A percentile compares a stretch with the other conserved stretches of the same genome.
Evolutionary conservation across 2,329 filamentous ascomycete genomes (phyloP).

Genomic region (Colletotrichum gloeosporioides): DNA sequence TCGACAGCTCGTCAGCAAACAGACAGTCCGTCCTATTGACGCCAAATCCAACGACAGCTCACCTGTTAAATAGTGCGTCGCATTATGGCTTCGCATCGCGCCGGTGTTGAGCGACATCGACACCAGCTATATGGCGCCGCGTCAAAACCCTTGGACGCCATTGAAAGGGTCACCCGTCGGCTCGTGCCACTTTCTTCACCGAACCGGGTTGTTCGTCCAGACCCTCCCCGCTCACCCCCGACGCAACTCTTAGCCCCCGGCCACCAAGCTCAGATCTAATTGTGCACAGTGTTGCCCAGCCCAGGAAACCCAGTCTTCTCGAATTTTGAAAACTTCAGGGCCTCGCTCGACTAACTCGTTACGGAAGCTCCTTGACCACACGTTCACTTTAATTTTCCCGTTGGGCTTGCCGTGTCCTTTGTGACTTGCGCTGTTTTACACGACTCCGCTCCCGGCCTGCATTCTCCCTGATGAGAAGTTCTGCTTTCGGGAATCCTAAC

Average conservation of each 20-base stretch:
- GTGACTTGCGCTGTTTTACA: neutral
- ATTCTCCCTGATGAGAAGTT: neutral
- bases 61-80: neutral
- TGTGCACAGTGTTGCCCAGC: neutral
- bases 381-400: neutral
- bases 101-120: neutral
- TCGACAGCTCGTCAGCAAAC: neutral
- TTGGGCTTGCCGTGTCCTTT: neutral
- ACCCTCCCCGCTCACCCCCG: neutral
- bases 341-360: neutral
- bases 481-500: neutral
- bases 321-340: neutral
- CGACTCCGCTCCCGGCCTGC: conserved; percentile 4
- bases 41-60: neutral
- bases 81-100: neutral
- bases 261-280: neutral
- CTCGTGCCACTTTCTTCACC: conserved; percentile 15
- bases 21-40: neutral
- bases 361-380: neutral
- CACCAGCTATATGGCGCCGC: neutral
- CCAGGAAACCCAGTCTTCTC: neutral
- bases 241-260: neutral
- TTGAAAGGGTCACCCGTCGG: neutral
- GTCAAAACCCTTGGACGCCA: neutral
- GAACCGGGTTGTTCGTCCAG: neutral